Evolutionary conservation across 805 yeast genomes (phyloP).

Genomic region (Babjeviella inositovora): DNA sequence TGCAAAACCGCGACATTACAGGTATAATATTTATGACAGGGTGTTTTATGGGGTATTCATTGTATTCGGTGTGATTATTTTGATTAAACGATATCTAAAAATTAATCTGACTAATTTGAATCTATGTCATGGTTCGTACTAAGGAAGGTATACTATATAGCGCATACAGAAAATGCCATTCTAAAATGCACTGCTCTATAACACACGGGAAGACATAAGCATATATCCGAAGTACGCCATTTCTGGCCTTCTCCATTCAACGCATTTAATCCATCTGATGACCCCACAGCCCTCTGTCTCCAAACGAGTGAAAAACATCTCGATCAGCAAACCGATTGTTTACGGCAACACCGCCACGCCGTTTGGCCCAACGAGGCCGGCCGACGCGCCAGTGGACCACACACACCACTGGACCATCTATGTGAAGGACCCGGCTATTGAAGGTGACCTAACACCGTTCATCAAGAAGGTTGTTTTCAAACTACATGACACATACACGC

Average conservation of each 20-base stretch:
- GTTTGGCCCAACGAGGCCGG: constrained; percentile 35
- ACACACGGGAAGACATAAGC: too few species aligned
- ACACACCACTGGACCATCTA: constrained; percentile 95
- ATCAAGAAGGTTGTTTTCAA: constrained; percentile 88
- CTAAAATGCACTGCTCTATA: too few species aligned
- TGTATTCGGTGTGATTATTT: too few species aligned
- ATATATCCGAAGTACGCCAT: too few species aligned
- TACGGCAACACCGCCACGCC: constrained; percentile 75
- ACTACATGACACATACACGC: constrained; percentile 85
- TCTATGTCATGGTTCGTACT: too few species aligned
- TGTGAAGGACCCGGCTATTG: constrained; percentile 58
- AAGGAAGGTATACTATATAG: too few species aligned
- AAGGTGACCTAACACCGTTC: constrained; percentile 65
- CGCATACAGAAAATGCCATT: too few species aligned
- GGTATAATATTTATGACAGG: too few species aligned
- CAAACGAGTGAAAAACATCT: constrained; percentile 29
- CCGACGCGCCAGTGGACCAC: constrained; percentile 69
- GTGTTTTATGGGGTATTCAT: too few species aligned
- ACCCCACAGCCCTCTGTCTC: constrained; percentile 1
- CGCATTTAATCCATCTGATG: not conserved
- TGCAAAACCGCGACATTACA: too few species aligned
- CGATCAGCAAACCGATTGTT: constrained; percentile 63
- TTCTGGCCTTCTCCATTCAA: not conserved
- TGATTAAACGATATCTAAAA: too few species aligned
- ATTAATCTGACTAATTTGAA: too few species aligned